Base-by-base conservation (phyloP, 2,329 filamentous ascomycete genomes). In the Polytolypa hystricis region DNA sequence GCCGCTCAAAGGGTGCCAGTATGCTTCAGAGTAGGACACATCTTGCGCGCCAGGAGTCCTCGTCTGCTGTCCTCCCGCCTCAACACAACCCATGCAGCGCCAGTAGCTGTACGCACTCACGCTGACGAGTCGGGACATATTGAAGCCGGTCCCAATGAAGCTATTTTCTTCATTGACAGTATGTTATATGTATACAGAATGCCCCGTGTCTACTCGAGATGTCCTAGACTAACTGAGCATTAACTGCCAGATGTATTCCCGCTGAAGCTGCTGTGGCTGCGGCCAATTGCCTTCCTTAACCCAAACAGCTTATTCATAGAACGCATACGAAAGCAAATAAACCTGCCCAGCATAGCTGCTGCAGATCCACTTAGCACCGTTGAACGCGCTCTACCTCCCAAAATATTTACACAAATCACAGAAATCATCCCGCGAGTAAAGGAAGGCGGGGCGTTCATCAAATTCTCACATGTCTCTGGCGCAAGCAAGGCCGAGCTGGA, bases 391-490 rank as follows among this genome's bases (percentile, higher is more conserved):
- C 73, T 84, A 16, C 81, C 81, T 1, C 56, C 66, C 4, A 69
- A 69, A 7, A 50, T 79, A 2, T 66, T 74, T 1, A 65, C 93
- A 32, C 77, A 79, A 40, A 75, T 94, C 31, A 83, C 78, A 3
- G 81, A 93, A 51, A 79, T 95, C 11, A 59, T 95, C 12, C 86
- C 87, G 0, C 73, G 86, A 3, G 67, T 93, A 18, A 87, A 93
- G 50, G 91, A 98, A 53, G 91, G 91, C 11, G 91, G 91, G 9
- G 85, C 84, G 1, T 96, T 93, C 55, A 79, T 96, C 56, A 95
- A 93, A 57, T 86, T 93, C 54, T 71, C 70, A 11, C 74, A 74
- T 46, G 65, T 68, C 47, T 48, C 62, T 12, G 56, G 58, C 7
- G 52, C 67, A 4, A 56, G 61, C 7, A 55, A 69, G 2, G 62